A percentile compares a stretch with the other conserved stretches of the same genome.
Conservation (phyloP, 2,329 filamentous ascomycete species). For the Exophiala calicioides region DNA sequence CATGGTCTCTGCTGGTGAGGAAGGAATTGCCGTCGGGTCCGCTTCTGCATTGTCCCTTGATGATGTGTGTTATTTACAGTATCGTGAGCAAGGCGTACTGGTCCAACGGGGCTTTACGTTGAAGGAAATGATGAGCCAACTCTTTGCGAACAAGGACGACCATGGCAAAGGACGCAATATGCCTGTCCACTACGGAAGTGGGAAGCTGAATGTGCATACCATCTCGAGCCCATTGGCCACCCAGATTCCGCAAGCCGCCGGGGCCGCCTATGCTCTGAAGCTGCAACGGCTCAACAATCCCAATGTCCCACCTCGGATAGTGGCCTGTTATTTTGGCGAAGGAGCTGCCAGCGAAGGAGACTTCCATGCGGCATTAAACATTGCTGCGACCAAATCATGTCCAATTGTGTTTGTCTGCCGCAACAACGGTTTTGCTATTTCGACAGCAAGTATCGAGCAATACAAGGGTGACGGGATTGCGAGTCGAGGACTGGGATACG, state of each 20-base stretch:
- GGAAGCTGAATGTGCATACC: constrained; percentile 83
- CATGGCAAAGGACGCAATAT: constrained; percentile 84
- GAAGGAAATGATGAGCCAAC: constrained; percentile 89
- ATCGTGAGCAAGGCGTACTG: constrained; percentile 90
- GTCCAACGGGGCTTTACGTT: constrained; percentile 84
- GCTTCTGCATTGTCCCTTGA: constrained; percentile 79
- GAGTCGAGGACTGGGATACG: constrained; percentile 81
- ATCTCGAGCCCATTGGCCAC: constrained; percentile 84
- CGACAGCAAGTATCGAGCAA: constrained; percentile 84
- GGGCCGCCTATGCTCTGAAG: constrained; percentile 85
- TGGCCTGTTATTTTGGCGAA: constrained; percentile 85
- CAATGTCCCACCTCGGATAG: constrained; percentile 66
- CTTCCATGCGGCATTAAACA: constrained; percentile 88
- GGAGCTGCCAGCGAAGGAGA: constrained; percentile 88
- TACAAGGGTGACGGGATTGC: constrained; percentile 91
- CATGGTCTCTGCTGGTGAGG: constrained; percentile 92
- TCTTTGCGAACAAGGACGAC: constrained; percentile 86
- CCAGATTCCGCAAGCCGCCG: constrained; percentile 84
- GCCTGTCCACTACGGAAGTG: constrained; percentile 87
- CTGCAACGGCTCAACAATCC: constrained; percentile 74
- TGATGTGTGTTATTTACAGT: constrained; percentile 92
- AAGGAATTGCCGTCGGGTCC: constrained; percentile 88
- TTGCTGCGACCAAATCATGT: constrained; percentile 83
- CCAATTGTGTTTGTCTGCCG: constrained; percentile 88
- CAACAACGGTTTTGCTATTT: constrained; percentile 91